Evolutionary conservation across 1,284 basidiomycete species (phyloP), one percentile per base, ranked within the genome.

Genomic region (Trametes hirsuta): DNA sequence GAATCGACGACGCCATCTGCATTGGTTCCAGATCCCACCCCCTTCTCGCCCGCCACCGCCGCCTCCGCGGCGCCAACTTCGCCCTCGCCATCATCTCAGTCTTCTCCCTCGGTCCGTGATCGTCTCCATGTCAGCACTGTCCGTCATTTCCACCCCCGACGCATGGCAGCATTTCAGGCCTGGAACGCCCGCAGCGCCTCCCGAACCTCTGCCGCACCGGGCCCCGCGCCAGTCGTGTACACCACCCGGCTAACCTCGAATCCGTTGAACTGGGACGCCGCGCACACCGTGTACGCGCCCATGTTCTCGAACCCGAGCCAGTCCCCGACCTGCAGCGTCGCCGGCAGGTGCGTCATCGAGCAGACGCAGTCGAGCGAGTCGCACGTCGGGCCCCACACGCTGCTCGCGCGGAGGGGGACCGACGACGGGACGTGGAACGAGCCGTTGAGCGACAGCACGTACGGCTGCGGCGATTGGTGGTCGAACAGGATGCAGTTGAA

Each of bases 401-500:
- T 87, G 74, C 83, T 80, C 36, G 77, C 61, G 56, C 77, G 75
- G 71, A 76, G 72, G 35, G 77, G 75, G 69, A 82, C 81, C 53
- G 78, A 75, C 30, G 77, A 72, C 15, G 82, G 72, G 56, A 86
- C 81, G 76, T 68, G 77, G 75, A 74, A 79, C 64, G 70, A 76
- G 35, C 69, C 74, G 63, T 77, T 66, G 63, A 77, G 69, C 65
- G 75, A 74, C 53, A 91, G 78, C 47, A 89, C 87, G 76, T 86
- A 84, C 42, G 90, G 90, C 71, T 88, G 81, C 45, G 89, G 88
- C 65, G 83, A 79, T 71, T 90, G 88, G 76, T 91, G 90, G 74
- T 91, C 85, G 76, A 91, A 92, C 75, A 91, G 80, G 77, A 90
- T 87, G 76, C 88, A 91, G 84, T 99, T 98, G 85, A 99, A 98